These are phyloP conservation scores for Penicillium sp. DNA, from an alignment of 2,329 filamentous ascomycete species.

Conservation along the genomic window DNA sequence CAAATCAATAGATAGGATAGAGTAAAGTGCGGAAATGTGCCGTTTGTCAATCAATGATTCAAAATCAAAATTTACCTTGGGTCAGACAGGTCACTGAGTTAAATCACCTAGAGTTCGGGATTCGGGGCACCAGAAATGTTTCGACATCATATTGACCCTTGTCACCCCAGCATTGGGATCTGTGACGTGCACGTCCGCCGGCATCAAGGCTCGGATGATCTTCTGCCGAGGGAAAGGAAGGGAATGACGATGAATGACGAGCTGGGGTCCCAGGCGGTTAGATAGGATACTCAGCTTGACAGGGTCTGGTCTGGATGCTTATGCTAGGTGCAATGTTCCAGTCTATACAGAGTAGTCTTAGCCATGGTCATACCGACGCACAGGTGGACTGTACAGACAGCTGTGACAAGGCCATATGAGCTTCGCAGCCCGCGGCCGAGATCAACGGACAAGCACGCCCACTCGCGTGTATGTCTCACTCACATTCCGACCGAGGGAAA, in stretches of 20 bases:
- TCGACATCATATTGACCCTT: constrained; percentile 2
- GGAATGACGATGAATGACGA: neutral
- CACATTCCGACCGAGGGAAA: constrained; percentile 14
- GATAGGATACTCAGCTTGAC: neutral
- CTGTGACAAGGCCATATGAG: neutral
- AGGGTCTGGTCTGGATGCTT: neutral
- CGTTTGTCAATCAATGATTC: neutral
- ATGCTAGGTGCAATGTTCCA: neutral
- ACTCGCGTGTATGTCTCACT: constrained; percentile 11
- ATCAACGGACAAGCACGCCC: constrained; percentile 2
- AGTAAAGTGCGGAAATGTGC: neutral
- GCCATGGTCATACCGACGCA: neutral
- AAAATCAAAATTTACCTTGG: neutral
- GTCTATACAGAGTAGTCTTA: neutral
- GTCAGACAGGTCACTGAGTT: neutral
- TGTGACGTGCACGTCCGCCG: neutral
- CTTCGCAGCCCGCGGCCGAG: constrained; percentile 2
- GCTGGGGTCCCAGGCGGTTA: neutral
- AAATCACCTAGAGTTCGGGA: neutral
- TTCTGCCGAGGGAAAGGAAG: neutral
- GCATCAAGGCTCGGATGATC: neutral
- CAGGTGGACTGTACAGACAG: too few species aligned
- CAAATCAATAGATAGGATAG: neutral
- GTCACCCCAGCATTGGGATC: neutral
- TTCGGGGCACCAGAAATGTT: neutral